Percentiles rank a stretch among this genome's conserved stretches.
Conservation (phyloP, 176 grass and related monocot species). For the Eragrostis nindensis region DNA sequence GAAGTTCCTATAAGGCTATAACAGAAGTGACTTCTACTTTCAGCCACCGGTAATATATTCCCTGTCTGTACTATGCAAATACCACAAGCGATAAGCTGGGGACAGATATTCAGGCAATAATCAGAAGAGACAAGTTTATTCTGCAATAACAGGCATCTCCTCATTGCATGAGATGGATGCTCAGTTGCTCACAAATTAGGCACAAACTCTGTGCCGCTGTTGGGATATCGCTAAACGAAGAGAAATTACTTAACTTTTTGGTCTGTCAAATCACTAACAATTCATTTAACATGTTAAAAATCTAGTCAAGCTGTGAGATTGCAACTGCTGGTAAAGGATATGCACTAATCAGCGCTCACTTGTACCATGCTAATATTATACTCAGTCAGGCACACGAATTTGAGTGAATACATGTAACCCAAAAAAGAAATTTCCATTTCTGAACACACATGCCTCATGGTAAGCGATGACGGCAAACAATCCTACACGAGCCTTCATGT, state of each 20-base stretch:
- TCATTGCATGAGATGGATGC: neutral
- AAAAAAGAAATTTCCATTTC: neutral
- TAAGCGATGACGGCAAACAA: no score
- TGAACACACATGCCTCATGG: neutral
- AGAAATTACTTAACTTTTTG: neutral
- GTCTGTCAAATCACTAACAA: neutral
- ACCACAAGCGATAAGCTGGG: neutral
- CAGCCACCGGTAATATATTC: neutral
- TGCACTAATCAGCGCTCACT: neutral
- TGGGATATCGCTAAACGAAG: neutral
- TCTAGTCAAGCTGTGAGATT: neutral
- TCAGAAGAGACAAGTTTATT: neutral
- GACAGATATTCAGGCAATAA: neutral
- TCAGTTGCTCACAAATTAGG: neutral
- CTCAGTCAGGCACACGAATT: neutral
- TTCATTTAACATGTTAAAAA: neutral
- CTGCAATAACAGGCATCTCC: neutral
- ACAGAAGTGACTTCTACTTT: no score
- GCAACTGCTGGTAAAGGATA: neutral
- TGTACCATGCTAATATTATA: neutral
- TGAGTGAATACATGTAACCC: neutral
- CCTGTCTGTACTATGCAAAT: neutral
- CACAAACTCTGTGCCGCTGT: neutral
- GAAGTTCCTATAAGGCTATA: no score
- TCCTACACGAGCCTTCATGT: no score